Conservation (phyloP, 345 rosid species). For the Sonneratia caseolaris region DNA sequence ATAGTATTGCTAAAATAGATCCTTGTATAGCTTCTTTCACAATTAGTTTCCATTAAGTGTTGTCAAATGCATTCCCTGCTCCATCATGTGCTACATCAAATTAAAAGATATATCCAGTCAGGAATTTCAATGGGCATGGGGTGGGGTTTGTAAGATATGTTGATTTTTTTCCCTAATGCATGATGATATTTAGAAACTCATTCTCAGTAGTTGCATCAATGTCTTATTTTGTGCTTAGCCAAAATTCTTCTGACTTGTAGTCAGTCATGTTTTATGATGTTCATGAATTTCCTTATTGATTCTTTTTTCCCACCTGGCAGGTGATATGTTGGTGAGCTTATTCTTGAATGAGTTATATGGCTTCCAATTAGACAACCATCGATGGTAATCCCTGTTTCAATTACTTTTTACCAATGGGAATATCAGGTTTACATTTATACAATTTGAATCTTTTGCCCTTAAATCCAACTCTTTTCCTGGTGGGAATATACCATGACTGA, state of each 20-base stretch:
- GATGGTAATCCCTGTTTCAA: constrained; percentile 45
- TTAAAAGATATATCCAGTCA: too few relatives aligned
- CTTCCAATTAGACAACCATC: constrained; percentile 86
- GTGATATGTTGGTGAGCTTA: constrained; percentile 90
- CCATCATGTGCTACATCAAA: too few relatives aligned
- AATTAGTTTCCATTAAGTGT: too few relatives aligned
- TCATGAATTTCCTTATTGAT: neutral
- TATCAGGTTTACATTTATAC: neutral
- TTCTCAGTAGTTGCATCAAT: neutral
- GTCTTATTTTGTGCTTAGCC: neutral
- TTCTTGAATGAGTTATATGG: constrained; percentile 96
- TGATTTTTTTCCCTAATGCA: too few relatives aligned
- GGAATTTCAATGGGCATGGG: neutral
- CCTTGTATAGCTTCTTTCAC: too few relatives aligned
- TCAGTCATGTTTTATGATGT: neutral
- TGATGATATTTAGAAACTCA: neutral
- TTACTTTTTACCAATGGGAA: neutral
- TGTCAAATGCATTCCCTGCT: too few relatives aligned
- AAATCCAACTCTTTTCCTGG: neutral
- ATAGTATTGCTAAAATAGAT: too few relatives aligned
- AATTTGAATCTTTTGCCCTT: constrained; percentile 1
- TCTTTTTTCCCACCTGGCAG: constrained; percentile 24
- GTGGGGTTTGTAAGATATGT: neutral
- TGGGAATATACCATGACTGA: neutral
- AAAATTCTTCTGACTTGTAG: neutral